Conservation (phyloP, 1,284 basidiomycete genomes). For the Taiwanofungus camphoratus region DNA sequence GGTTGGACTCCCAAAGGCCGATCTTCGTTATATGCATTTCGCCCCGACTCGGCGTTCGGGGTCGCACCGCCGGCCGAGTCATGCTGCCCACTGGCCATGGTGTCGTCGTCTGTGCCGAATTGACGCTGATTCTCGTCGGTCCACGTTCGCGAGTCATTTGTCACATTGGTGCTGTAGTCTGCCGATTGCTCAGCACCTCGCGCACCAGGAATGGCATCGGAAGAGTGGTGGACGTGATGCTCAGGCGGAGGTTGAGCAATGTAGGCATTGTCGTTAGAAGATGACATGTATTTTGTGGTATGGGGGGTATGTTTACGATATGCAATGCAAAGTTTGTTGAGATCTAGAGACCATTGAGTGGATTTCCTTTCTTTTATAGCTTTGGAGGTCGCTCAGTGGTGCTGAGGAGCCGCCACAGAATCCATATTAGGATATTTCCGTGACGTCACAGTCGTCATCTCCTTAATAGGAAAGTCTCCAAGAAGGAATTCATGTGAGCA, state of each 20-base stretch:
- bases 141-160: conserved; percentile 21
- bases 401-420: too few species aligned
- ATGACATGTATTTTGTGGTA: conserved; percentile 2
- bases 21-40: conserved; percentile 32
- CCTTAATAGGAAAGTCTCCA: too few species aligned
- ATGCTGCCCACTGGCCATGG: conserved; percentile 25
- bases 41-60: conserved; percentile 9
- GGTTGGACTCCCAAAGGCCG: conserved; percentile 38
- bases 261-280: neutral
- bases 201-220: conserved; percentile 24
- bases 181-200: conserved; percentile 13
- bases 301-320: too few species aligned
- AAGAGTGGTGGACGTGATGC: conserved; percentile 25
- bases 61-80: conserved; percentile 1
- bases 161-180: conserved; percentile 19
- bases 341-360: too few species aligned
- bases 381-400: too few species aligned
- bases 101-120: conserved; percentile 19
- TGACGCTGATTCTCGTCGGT: conserved; percentile 19
- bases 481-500: too few species aligned
- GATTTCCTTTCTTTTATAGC: too few species aligned
- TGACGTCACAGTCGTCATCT: too few species aligned
- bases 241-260: conserved; percentile 24
- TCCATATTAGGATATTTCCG: too few species aligned
- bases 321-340: too few species aligned